A percentile compares a stretch with the other conserved stretches of the same genome.
phyloP scores from a whole-genome alignment of 805 yeast species.

The Ogataea allantospora region DNA sequence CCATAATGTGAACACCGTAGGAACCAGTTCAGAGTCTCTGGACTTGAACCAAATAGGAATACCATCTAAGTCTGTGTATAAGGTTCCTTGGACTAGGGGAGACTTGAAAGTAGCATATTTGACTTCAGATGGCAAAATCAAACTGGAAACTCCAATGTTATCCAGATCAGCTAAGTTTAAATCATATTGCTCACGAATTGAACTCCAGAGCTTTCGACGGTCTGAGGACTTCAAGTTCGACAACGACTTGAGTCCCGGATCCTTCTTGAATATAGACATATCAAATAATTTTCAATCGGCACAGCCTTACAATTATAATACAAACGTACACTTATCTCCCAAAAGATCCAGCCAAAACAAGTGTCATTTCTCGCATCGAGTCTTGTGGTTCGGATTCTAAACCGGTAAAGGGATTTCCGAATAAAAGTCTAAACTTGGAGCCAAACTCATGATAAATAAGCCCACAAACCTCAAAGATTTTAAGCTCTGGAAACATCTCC shows the following conservation, averaged over 20 bases:
- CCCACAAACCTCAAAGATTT: conserved; percentile 33
- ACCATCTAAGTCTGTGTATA: conserved; percentile 62
- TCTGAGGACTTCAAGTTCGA: conserved; percentile 84
- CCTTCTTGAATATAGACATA: conserved; percentile 42
- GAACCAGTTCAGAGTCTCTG: conserved; percentile 54
- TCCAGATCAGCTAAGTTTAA: conserved; percentile 40
- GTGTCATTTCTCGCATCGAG: conserved; percentile 30
- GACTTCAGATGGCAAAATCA: conserved; percentile 49
- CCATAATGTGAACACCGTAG: conserved; percentile 77
- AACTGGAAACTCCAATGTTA: conserved; percentile 36
- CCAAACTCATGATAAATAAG: conserved; percentile 24
- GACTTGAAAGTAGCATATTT: conserved; percentile 66
- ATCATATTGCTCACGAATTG: conserved; percentile 42
- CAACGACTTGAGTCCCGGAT: conserved; percentile 62
- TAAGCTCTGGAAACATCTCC: conserved; percentile 19
- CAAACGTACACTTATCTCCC: conserved; percentile 1
- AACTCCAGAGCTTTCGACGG: conserved; percentile 50
- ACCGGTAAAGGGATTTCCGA: conserved; percentile 26
- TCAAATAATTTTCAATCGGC: conserved; percentile 3
- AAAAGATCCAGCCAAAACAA: conserved; percentile 24
- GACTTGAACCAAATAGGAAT: conserved; percentile 73
- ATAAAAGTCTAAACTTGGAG: conserved; percentile 22
- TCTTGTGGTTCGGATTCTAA: conserved; percentile 19
- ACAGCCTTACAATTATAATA: conserved; percentile 8
- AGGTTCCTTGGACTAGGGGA: conserved; percentile 51